phyloP scores from a whole-genome alignment of 202 grass and related monocot genomes.

The Schoenoplectus tabernaemontani region DNA sequence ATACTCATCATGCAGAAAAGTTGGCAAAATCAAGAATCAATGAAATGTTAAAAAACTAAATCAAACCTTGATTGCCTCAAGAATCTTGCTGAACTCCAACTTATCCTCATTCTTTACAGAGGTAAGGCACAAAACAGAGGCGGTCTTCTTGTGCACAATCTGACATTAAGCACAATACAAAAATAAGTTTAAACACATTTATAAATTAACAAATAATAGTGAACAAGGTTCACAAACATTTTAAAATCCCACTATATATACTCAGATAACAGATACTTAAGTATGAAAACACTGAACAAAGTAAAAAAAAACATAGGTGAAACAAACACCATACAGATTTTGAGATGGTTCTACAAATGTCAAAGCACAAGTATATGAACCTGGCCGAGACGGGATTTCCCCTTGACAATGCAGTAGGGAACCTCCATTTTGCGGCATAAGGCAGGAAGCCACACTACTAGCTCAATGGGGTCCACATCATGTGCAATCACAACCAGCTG shows the following conservation, averaged over 20 bases:
- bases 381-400: constrained; percentile 57
- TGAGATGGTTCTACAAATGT: background rate
- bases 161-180: background rate
- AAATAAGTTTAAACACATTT: background rate
- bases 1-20: background rate
- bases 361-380: background rate
- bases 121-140: background rate
- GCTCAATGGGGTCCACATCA: constrained; percentile 75
- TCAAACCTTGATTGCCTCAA: background rate
- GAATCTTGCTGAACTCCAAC: background rate
- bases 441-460: constrained; percentile 75
- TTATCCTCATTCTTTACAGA: background rate
- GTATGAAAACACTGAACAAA: background rate
- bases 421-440: constrained; percentile 84
- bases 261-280: too few species aligned
- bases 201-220: background rate
- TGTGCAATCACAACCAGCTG: constrained; percentile 70
- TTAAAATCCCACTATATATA: background rate
- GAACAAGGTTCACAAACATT: background rate
- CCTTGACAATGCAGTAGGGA: constrained; percentile 75
- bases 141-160: background rate
- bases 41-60: background rate
- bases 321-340: background rate
- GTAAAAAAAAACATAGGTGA: background rate
- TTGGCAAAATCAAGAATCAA: background rate